Evolutionary conservation across 768 basidiomycete species (phyloP), one percentile per base, ranked within the genome.

Genomic region (Rhodotorula kratochvilovae): DNA sequence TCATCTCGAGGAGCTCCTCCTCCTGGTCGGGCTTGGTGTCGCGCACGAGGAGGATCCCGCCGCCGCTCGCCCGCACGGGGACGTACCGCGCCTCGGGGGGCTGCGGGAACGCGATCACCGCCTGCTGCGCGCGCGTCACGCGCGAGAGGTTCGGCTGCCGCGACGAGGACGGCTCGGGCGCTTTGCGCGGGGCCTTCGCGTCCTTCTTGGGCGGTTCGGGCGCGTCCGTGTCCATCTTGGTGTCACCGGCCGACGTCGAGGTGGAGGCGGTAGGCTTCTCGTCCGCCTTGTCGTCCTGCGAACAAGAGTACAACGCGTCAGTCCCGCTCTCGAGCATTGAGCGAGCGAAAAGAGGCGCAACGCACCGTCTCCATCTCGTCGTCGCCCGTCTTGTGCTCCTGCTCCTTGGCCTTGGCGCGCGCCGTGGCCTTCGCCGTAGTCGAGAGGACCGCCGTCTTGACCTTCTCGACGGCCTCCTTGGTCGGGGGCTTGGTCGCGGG

Each of bases 391-490:
- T 86, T 90, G 81, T 96, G 92, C 63, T 81, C 80, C 65, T 80
- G 80, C 75, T 83, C 81, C 81, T 84, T 84, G 77, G 87, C 90
- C 85, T 90, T 94, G 79, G 93, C 92, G 73, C 96, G 85, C 3
- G 93, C 93, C 80, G 91, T 92, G n/a, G 90, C 92, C 80, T 92
- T 95, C 0, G 93, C 95, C 3, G 96, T 99, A 1, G 96, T 98
- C 15, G 92, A 96, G 51, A 99, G 85, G 19, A 99, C 94, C 46
- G 94, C 96, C 23, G 93, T 89, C 39, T 90, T 92, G 63, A 95
- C 89, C 81, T 95, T 96, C 53, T 90, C 86, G 31, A 90, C 89
- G 0, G 90, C 85, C 82, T 97, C 94, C 81, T 93, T 95, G 82
- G 92, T 90, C 11, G 90, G 90, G 19, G 93, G 90, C 79, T 92